These are phyloP conservation scores for Amoebophrya sp. DNA, from an alignment of 169 alveolate genomes.

Conservation along the genomic window DNA sequence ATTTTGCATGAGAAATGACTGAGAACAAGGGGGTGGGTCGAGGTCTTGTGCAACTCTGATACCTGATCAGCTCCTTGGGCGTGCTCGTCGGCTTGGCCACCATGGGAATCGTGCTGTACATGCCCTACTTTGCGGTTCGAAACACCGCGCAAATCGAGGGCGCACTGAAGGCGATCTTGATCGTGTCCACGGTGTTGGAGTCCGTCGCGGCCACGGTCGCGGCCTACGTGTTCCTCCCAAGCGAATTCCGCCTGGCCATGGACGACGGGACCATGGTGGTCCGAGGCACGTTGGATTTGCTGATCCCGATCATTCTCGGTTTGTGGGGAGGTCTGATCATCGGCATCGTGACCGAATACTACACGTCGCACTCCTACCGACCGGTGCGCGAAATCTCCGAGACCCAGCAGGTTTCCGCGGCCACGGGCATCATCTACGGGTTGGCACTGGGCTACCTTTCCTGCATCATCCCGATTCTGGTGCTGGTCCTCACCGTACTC, in stretches of 20 bases:
- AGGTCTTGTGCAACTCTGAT: too few relatives aligned
- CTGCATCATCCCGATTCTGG: conserved; percentile 68
- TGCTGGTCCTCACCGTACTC: conserved; percentile 64
- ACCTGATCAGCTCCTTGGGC: conserved; percentile 62
- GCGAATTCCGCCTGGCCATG: conserved; percentile 38
- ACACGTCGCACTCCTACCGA: conserved; percentile 68
- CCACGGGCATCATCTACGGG: conserved; percentile 76
- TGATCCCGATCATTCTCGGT: conserved; percentile 63
- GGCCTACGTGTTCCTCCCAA: conserved; percentile 54
- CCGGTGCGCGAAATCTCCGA: conserved; percentile 75
- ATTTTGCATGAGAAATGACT: too few relatives aligned
- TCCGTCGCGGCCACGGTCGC: conserved; percentile 61
- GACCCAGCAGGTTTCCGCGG: conserved; percentile 72
- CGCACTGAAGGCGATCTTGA: conserved; percentile 66
- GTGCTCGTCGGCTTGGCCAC: conserved; percentile 64
- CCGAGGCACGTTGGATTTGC: neutral
- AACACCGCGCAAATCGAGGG: conserved; percentile 54
- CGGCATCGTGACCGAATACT: conserved; percentile 66
- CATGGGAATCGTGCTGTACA: conserved; percentile 31
- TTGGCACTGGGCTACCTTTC: conserved; percentile 77
- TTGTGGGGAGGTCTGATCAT: conserved; percentile 68
- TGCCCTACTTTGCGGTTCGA: neutral
- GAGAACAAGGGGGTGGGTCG: too few relatives aligned
- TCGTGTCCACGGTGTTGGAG: conserved; percentile 69
- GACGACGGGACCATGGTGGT: conserved; percentile 24